Evolutionary conservation across 2,329 filamentous ascomycete species (phyloP), one percentile per base, ranked within the genome.

Genomic region (Fusarium verticillioides): DNA sequence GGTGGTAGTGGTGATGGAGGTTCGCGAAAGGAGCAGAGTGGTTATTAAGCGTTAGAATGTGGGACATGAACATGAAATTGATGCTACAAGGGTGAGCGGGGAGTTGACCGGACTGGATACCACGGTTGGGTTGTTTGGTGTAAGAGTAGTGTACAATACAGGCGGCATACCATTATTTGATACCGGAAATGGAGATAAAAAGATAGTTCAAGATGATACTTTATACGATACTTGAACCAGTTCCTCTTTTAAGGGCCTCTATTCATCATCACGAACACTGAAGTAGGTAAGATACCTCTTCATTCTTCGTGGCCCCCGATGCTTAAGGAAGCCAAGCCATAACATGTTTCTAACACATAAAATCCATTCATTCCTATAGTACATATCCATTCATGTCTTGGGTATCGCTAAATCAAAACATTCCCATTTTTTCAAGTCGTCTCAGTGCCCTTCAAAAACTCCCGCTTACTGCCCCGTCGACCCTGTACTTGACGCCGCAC

Each of bases 21-120:
- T 63, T 72, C 81, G 26, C 82, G 87, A 60, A 81, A 80, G 68
- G 88, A 89, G 78, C 87, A 90, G 79, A 85, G 85, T 58, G 88
- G 88, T 1, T 89, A 87, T 66, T 90, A 64, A 64, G 34, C 16
- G 26, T 36, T 47, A 49, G 21, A 10, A n/a, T 56, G 15, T 9
- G 26, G 11, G 18, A 43, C 59, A 34, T 58, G 39, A n/a, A n/a
- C 18, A 43, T 32, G 26, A 47, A 34, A 12, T n/a, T 28, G 50
- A 54, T 40, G 19, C 18, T 21, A 32, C 15, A 46, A 30, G 36
- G 18, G 43, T 7, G 61, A 42, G 46, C 21, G 34, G 30, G 37
- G 30, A 19, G 49, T 60, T 68, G 42, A 37, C 23, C n/a, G 53
- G 57, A 44, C 34, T 52, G 36, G 34, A 68, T 43, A 21, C 13